Percentiles rank a stretch among this genome's conserved stretches.
Evolutionary conservation across 495 filamentous ascomycete species (phyloP).

Genomic region (Daldinia concentrica): DNA sequence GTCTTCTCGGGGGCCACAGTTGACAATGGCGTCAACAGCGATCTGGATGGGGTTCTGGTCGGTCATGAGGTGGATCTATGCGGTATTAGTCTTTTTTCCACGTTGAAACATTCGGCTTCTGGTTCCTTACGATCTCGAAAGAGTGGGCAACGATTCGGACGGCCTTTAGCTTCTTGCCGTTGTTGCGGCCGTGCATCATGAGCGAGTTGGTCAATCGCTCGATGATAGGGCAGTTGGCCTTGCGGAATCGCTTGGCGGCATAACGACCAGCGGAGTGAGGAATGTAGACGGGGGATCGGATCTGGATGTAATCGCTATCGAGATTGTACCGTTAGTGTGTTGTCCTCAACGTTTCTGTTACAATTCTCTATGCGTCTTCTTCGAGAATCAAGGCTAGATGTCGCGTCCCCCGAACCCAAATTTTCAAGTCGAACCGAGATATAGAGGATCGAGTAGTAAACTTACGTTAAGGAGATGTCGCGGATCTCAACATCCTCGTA

Average conservation of each 20-base stretch:
- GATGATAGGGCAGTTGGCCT: constrained; percentile 99
- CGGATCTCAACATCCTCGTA: constrained; percentile 99
- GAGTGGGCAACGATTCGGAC: constrained; percentile 98
- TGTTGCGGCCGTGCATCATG: constrained; percentile 99
- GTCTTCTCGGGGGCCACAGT: constrained; percentile 99
- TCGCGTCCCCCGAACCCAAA: constrained; percentile 1
- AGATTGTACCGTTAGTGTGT: constrained; percentile 57
- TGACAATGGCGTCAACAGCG: constrained; percentile 98
- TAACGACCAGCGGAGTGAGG: constrained; percentile 98
- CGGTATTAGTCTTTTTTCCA: constrained; percentile 20
- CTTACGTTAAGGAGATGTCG: constrained; percentile 99
- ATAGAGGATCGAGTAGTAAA: constrained; percentile 28
- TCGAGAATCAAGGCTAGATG: constrained; percentile 21
- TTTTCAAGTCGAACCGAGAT: constrained; percentile 22
- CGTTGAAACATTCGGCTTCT: not conserved
- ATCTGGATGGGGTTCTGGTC: constrained; percentile 99
- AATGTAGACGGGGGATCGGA: constrained; percentile 97
- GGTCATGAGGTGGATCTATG: constrained; percentile 99
- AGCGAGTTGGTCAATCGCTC: constrained; percentile 99
- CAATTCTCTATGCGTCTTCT: constrained; percentile 5
- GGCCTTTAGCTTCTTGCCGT: constrained; percentile 99
- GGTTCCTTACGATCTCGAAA: constrained; percentile 90
- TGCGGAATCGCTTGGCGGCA: constrained; percentile 99
- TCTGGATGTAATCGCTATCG: constrained; percentile 97
- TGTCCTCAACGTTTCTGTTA: constrained; percentile 6